Evolutionary conservation across 768 basidiomycete species (phyloP), one percentile per base, ranked within the genome.

Genomic region (Botryobasidium botryosum): DNA sequence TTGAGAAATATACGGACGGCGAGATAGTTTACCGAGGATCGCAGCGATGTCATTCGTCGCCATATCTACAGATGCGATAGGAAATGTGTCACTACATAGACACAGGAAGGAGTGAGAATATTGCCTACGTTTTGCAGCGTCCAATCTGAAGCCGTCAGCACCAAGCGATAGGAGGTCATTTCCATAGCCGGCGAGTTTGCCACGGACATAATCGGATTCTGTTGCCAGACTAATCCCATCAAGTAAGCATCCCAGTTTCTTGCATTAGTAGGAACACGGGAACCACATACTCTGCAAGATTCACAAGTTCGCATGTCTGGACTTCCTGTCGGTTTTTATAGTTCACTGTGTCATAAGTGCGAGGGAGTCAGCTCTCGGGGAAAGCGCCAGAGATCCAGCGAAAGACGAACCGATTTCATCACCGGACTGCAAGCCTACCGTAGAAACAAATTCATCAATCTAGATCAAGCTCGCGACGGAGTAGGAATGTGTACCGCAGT

Each of bases 121-220:
- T 4, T 26, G 24, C 47, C 20, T 15, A 48, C 47, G 42, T 26
- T 45, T 48, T 5, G 47, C 47, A 10, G 47, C 47, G 23, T 48
- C 47, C 26, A 45, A 32, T 6, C 47, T 41, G 26, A 48, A 31
- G 28, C 47, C 47, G 27, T 43, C 42, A 0, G 72, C 67, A 1
- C 76, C 77, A 6, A 81, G 62, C 0, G 71, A 70, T 27, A 77
- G 48, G 3, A 80, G 58, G 41, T 79, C 74, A 50, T 78, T 75
- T 5, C 56, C 72, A 53, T 77, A 79, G 24, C 58, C 49, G 0
- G 75, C 75, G 3, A 79, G 64, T 3, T 63, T 57, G 1, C 57
- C 56, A 17, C 71, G 66, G 20, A 80, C 78, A 45, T 74, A 70
- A 38, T 71, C 69, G 0, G 75, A 74, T 1, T 75, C 72, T 1